Evolutionary conservation across 768 basidiomycete species (phyloP), one percentile per base, ranked within the genome.

Genomic region (Sarcomyxa edulis): DNA sequence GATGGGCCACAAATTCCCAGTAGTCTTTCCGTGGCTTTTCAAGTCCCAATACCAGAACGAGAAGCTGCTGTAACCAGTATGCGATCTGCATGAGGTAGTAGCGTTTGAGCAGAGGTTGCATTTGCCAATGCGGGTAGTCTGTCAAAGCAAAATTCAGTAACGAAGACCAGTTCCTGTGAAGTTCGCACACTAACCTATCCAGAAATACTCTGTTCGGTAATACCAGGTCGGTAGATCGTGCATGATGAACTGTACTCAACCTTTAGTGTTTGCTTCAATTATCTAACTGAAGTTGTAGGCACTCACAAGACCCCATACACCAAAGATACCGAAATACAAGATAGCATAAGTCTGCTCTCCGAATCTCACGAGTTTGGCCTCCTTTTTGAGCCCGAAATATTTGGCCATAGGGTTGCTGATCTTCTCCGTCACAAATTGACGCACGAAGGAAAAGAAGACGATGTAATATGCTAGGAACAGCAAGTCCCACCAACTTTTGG

Each of bases 11-110:
- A 11, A 97, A 78, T 58, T 97, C 95, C 14, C 57, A 50, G 56
- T 84, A 92, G 57, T 99, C 96, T 57, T 87, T 91, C 35, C 96
- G 76, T 0, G 96, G 95, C 57, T 96, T 97, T 63, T 99, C 96
- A 10, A 99, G 73, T 32, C 81, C 68, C 9, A 94, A 73, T 3
- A 85, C 64, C 6, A 97, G 72, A 12, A 99, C 81, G 14, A 98
- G 61, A 44, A 94, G 71, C 57, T 99, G 93, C 54, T 98, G 94
- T 32, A 80, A 74, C 96, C 96, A 98, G 60, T 96, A 97, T 2
- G 93, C 71, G 43, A 78, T 74, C 55, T 99, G 95, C 65, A 93
- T 76, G 40, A 99, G 80, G 58, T 98, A 98, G 65, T 96, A 98
- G 31, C 74, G 61, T 64, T 99, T 99, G 49, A 98, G 65, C 45